phyloP scores from a whole-genome alignment of 2,329 filamentous ascomycete species.

The Ascosphaera apis region DNA sequence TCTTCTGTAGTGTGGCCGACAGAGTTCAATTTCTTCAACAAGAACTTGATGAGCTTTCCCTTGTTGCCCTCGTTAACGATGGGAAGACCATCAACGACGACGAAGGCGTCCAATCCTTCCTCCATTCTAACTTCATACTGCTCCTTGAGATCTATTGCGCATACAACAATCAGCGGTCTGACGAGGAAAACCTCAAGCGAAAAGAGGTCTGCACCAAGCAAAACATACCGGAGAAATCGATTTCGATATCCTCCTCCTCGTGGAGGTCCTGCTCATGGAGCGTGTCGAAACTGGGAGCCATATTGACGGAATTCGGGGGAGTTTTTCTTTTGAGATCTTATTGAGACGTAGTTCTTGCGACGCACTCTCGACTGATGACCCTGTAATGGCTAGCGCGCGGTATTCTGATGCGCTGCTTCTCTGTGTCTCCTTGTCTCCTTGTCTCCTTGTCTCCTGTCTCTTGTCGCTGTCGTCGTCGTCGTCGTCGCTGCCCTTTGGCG shows the following conservation, averaged over 20 bases:
- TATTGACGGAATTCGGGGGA: constrained; percentile 27
- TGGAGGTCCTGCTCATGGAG: constrained; percentile 81
- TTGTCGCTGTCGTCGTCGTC: no score
- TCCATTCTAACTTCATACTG: constrained; percentile 92
- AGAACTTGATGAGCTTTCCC: constrained; percentile 85
- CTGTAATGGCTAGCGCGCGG: no score
- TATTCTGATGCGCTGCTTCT: not conserved
- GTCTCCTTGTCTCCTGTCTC: constrained; percentile 1
- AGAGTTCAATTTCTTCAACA: constrained; percentile 74
- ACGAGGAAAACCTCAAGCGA: constrained; percentile 9
- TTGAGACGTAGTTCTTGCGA: no score
- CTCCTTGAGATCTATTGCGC: constrained; percentile 57
- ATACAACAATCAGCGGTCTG: constrained; percentile 8
- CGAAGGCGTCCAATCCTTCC: constrained; percentile 86
- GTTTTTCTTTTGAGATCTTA: no score
- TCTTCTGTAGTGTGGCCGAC: constrained; percentile 74
- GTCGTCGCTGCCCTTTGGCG: no score
- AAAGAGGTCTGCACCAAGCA: constrained; percentile 3
- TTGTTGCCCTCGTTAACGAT: constrained; percentile 74
- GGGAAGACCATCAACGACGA: constrained; percentile 86
- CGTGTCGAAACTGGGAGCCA: constrained; percentile 86
- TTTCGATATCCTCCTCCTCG: constrained; percentile 73
- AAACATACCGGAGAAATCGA: constrained; percentile 54
- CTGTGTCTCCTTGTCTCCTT: constrained; percentile 1
- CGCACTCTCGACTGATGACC: constrained; percentile 7